Conservation (phyloP, 148 eudicot genomes). For the Fagopyrum tataricum region DNA sequence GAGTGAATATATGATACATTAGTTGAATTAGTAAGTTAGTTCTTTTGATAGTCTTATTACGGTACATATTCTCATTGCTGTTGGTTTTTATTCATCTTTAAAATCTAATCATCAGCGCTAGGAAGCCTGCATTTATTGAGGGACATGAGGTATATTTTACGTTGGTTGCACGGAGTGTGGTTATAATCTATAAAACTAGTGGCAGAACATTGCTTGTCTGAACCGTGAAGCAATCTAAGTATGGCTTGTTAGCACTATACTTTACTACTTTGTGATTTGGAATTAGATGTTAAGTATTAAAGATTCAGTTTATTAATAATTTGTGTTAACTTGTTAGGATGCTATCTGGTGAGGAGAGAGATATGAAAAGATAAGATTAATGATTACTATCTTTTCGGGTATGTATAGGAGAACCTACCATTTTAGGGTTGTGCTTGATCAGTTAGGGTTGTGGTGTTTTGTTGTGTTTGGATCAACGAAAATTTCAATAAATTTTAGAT, state of each 20-base stretch:
- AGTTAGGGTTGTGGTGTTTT: background rate
- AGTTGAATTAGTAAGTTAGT: background rate
- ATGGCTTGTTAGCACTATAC: background rate
- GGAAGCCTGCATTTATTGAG: background rate
- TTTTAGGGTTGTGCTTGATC: background rate
- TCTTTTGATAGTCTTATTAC: background rate
- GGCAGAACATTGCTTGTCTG: background rate
- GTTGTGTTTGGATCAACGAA: background rate
- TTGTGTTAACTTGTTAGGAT: background rate
- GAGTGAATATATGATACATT: slow-evolving; percentile 2
- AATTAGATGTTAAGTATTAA: background rate
- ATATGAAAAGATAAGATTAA: background rate
- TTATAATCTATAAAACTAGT: no score
- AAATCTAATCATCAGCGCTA: background rate
- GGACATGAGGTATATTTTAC: background rate
- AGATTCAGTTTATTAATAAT: background rate
- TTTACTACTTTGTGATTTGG: background rate
- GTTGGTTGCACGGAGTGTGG: background rate
- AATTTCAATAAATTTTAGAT: background rate
- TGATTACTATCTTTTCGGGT: background rate
- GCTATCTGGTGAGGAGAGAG: background rate
- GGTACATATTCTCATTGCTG: background rate
- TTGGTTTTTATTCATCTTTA: background rate
- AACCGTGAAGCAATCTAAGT: background rate
- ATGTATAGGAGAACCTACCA: background rate